Conservation (phyloP, 1,284 basidiomycete species). For the Inonotus obliquus region DNA sequence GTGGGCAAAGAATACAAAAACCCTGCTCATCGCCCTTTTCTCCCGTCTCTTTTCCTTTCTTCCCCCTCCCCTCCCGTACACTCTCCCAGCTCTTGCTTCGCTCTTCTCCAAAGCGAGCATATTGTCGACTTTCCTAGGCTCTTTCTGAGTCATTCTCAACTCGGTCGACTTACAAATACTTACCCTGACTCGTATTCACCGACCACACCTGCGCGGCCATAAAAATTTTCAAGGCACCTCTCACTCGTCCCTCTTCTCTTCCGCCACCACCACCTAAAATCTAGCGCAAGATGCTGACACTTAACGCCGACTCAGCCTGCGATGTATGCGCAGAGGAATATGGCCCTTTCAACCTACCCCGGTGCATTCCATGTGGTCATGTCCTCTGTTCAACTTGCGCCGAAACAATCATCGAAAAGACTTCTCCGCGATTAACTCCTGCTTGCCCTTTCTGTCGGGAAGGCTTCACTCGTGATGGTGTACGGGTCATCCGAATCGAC, state of each 20-base stretch:
- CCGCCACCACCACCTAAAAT: background rate
- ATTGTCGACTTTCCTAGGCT: background rate
- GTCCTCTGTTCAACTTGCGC: conserved; percentile 71
- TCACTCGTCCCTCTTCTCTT: background rate
- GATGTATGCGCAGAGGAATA: conserved; percentile 83
- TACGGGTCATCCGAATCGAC: conserved; percentile 75
- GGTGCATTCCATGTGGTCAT: conserved; percentile 77
- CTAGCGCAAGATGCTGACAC: conserved; percentile 57
- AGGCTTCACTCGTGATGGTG: conserved; percentile 53
- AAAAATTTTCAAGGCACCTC: background rate
- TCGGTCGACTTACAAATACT: background rate
- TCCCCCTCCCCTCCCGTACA: background rate
- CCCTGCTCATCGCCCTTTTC: background rate
- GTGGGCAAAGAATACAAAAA: background rate
- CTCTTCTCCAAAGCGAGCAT: no score
- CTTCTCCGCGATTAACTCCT: conserved; percentile 55
- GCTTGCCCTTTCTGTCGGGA: conserved; percentile 80
- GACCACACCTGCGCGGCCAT: background rate
- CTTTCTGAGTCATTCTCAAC: no score
- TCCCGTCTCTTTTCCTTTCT: background rate
- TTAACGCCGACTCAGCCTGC: conserved; percentile 73
- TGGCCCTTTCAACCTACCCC: conserved; percentile 63
- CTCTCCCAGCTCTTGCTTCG: no score
- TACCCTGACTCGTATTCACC: background rate
- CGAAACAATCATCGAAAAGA: conserved; percentile 75